Evolutionary conservation across 1,284 basidiomycete genomes (phyloP), one percentile per base, ranked within the genome.

Genomic region (Cutaneotrichosporon sp.): DNA sequence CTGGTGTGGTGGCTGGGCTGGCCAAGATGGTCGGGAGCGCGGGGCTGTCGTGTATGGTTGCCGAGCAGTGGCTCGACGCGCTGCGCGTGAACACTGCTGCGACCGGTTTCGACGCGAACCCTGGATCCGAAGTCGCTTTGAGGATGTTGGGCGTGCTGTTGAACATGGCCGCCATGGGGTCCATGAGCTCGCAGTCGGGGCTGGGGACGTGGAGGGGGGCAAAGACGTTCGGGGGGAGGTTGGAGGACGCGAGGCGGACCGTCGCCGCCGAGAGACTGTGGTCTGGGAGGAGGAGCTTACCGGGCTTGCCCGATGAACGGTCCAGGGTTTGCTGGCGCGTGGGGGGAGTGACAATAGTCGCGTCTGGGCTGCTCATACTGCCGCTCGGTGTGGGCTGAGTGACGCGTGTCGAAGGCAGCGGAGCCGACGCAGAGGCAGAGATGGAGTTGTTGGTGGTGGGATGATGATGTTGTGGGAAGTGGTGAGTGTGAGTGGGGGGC

Each of bases 131-230:
- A 27, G 16, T 50, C 16, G 27, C 47, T 18, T 29, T 27, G 47
- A 50, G 24, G 2, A 27, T 7, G 2, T 25, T 25, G 8, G 47
- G 24, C 9, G 25, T 10, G 5, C 18, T n/a, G 24, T 31, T 27
- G 47, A 50, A n/a, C 4, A 27, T 10, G 24, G 47, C 18, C 6
- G 72, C 85, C 86, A 93, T 87, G 0, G 91, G 91, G 74, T 93
- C 91, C 8, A 87, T 87, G 31, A 94, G 83, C 72, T 94, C 91
- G 69, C 89, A 87, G 73, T 94, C 92, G 0, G 92, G 92, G 33
- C 89, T 91, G 2, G 92, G 92, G 1, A 93, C 82, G 0, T 89
- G 87, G 13, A 94, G 82, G 0, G 92, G 92, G 0, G 78, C 72
- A 42, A 82, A 73, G 51, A 79, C 70, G 9, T 65, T 59, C 9